phyloP scores from a whole-genome alignment of 768 basidiomycete genomes.

The Termitomyces sp. region DNA sequence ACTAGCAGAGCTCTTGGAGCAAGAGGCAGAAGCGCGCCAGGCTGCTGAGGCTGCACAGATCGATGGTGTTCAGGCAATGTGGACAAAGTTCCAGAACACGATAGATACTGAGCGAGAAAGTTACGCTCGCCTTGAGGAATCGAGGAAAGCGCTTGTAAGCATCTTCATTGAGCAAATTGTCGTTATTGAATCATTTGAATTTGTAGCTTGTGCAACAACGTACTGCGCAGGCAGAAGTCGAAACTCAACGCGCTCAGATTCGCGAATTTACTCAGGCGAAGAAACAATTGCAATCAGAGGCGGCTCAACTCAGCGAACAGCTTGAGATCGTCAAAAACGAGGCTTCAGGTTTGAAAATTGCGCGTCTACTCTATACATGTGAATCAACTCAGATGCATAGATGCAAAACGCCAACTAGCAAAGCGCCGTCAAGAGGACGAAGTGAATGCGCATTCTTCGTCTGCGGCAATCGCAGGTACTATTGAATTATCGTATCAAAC shows the following conservation, averaged over 20 bases:
- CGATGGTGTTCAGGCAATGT: conserved; percentile 59
- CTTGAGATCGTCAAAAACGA: conserved; percentile 57
- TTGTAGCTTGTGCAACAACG: conserved; percentile 61
- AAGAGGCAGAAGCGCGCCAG: conserved; percentile 59
- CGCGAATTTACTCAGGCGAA: conserved; percentile 52
- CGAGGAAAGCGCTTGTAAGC: conserved; percentile 62
- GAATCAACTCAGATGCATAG: conserved; percentile 26
- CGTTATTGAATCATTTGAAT: background rate
- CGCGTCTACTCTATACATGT: background rate
- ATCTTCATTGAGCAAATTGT: background rate
- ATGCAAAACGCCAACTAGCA: conserved; percentile 54
- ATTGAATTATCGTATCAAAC: background rate
- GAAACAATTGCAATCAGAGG: conserved; percentile 53
- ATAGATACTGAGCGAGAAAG: conserved; percentile 57
- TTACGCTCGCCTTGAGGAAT: conserved; percentile 62
- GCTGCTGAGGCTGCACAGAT: conserved; percentile 58
- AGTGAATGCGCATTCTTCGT: conserved; percentile 50
- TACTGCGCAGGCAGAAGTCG: conserved; percentile 56
- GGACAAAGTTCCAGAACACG: conserved; percentile 58
- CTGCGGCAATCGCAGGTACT: conserved; percentile 54
- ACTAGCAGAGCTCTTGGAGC: conserved; percentile 49
- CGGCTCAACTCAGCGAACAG: conserved; percentile 47
- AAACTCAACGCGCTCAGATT: conserved; percentile 57
- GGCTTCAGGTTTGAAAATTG: conserved; percentile 40
- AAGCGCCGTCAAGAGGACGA: conserved; percentile 60